These are phyloP conservation scores for Trypanosoma caninum DNA, from an alignment of 208 protist species.

Conservation along the genomic window DNA sequence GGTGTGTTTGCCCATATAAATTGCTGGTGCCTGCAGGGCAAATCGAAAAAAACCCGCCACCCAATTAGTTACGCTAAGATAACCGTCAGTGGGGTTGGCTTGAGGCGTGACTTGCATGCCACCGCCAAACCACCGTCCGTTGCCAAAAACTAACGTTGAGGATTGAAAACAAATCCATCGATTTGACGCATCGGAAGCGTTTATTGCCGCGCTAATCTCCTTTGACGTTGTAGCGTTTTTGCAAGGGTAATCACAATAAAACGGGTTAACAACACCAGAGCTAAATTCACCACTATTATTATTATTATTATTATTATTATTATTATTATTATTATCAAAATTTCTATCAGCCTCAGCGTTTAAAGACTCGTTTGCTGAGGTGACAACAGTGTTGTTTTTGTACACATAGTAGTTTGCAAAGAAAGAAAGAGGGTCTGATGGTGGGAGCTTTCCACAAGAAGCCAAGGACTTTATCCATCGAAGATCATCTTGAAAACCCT, in stretches of 20 bases:
- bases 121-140: constrained; percentile 81
- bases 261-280: constrained; percentile 5
- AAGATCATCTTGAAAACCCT: constrained; percentile 15
- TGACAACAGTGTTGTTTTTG: background rate
- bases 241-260: constrained; percentile 6
- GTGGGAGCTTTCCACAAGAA: background rate
- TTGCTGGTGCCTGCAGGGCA: constrained; percentile 30
- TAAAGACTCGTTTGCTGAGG: background rate
- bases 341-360: background rate
- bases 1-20: constrained; percentile 75
- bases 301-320: no score
- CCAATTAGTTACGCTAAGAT: constrained; percentile 78
- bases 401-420: constrained; percentile 28
- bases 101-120: constrained; percentile 74
- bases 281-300: background rate
- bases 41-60: constrained; percentile 47
- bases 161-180: constrained; percentile 60
- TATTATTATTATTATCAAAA: no score
- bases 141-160: constrained; percentile 75
- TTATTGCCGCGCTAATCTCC: constrained; percentile 13
- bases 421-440: constrained; percentile 14
- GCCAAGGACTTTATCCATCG: background rate
- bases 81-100: constrained; percentile 65
- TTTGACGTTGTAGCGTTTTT: constrained; percentile 5
- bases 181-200: constrained; percentile 3